Base-by-base conservation (phyloP, 495 filamentous ascomycete genomes). In the Talaromyces liani region DNA sequence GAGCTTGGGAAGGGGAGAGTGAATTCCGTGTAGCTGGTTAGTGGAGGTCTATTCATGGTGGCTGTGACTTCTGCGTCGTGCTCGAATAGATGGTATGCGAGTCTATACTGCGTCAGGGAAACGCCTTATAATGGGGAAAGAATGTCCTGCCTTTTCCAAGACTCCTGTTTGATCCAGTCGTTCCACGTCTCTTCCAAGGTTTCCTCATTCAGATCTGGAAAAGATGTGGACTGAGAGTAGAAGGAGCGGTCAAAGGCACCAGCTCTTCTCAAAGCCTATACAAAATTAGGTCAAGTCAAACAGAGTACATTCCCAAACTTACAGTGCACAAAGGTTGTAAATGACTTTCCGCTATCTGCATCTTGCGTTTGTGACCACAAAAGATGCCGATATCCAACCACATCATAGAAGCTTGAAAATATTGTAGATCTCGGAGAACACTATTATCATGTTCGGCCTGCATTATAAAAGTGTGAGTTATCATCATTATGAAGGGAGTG, bases 261-360 rank as follows among this genome's bases (percentile, higher is more conserved):
- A 18, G 65, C 65, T 14, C 67, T 63, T 24, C 69, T 65, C 22
- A 69, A 56, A 41, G 69, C 69, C 67, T 71, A 24, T 18, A 20
- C n/a, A 16, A 53, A 3, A 9, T 69, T 22, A 61, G 33, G 0
- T 16, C 14, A 59, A 62, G 27, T 27, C 27, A 27, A 1, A 27
- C 2, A 27, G 27, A 27, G 2, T 27, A 27, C 27, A 27, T 27
- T 27, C 27, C 27, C 27, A 27, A 27, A 27, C 27, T 10, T 66
- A 84, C 79, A 1, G 81, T 83, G 10, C 77, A 69, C 2, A 84
- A 68, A 41, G 78, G 73, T 22, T 79, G 75, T 16, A 79, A 67
- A 68, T 79, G 80, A 61, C 83, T 84, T 61, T 87, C 84, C 0
- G 84, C 80, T 39, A 88, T 82, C 66, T 88, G 84, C 79, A 87